phyloP scores from a whole-genome alignment of 495 filamentous ascomycete species.

The Chaetomium fimeti region DNA sequence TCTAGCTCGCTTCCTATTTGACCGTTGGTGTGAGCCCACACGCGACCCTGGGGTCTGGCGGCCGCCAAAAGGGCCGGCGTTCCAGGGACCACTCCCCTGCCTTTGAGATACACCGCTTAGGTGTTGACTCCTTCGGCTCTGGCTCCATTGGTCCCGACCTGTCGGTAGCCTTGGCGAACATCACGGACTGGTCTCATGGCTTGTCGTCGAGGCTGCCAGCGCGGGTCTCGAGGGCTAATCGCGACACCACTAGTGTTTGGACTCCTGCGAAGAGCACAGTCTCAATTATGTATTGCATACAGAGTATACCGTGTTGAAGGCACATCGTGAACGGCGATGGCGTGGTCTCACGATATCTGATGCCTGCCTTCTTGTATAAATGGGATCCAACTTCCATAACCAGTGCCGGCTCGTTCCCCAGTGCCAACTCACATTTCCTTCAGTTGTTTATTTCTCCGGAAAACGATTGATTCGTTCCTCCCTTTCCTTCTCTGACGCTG shows the following conservation, averaged over 20 bases:
- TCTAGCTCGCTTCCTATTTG: background rate
- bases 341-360: background rate
- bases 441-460: background rate
- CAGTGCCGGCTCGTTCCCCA: conserved; percentile 4
- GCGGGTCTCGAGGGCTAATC: conserved; percentile 1
- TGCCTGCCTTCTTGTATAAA: background rate
- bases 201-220: background rate
- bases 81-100: background rate
- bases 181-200: background rate
- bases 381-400: background rate
- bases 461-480: conserved; percentile 16
- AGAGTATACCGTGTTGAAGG: background rate
- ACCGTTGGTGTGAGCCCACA: background rate
- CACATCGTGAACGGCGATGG: background rate
- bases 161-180: conserved; percentile 9
- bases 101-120: background rate
- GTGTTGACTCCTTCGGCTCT: background rate
- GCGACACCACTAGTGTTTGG: background rate
- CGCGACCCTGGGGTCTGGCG: background rate
- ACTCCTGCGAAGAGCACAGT: background rate
- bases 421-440: background rate
- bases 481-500: conserved; percentile 8
- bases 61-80: conserved; percentile 1
- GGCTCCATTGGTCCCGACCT: conserved; percentile 6
- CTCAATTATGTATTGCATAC: background rate